Evolutionary conservation across 495 filamentous ascomycete genomes (phyloP).

Genomic region (Xylaria scruposa): DNA sequence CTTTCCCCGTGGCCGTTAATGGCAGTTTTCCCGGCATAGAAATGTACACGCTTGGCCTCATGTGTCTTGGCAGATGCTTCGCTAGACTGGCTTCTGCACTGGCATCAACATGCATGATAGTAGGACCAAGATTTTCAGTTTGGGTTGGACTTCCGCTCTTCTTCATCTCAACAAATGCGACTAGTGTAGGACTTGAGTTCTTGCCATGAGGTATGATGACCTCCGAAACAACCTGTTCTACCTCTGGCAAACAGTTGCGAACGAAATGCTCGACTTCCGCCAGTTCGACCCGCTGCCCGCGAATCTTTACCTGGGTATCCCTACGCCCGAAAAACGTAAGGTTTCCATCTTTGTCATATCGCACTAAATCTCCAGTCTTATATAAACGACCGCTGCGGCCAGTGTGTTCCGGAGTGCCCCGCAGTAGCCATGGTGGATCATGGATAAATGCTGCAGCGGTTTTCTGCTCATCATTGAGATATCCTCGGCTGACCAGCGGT

Average conservation of each 20-base stretch:
- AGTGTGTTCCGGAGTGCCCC: not conserved
- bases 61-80: no score
- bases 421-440: not conserved
- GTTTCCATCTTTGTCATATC: conserved; percentile 54
- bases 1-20: no score
- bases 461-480: conserved; percentile 59
- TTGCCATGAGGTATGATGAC: not conserved
- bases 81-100: no score
- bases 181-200: no score
- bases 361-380: conserved; percentile 66
- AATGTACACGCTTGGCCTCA: no score
- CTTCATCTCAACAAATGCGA: no score
- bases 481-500: conserved; percentile 56
- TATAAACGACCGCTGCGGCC: conserved; percentile 44
- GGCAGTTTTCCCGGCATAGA: no score
- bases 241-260: not conserved
- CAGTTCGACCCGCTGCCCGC: not conserved
- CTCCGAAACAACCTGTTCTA: not conserved
- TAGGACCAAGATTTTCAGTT: no score
- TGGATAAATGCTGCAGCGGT: conserved; percentile 57
- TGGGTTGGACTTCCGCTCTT: no score
- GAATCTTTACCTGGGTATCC: not conserved
- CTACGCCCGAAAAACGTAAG: conserved; percentile 52
- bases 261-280: not conserved
- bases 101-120: no score